phyloP scores from a whole-genome alignment of 2,329 filamentous ascomycete genomes.

The Venturia carpophila region DNA sequence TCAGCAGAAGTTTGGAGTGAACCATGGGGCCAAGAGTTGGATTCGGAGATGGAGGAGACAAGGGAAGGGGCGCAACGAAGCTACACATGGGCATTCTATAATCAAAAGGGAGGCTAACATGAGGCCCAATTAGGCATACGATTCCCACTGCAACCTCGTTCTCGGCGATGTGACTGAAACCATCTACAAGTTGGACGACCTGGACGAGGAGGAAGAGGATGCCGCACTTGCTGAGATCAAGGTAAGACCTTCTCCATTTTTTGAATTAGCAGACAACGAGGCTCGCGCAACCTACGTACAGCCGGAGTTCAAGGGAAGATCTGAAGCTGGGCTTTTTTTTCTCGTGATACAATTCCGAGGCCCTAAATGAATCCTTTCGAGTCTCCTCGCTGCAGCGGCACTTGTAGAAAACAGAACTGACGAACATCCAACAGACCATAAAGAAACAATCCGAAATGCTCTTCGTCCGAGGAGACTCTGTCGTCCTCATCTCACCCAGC shows the following conservation, averaged over 20 bases:
- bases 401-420: background rate
- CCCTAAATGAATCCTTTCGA: too few species aligned
- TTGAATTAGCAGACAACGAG: background rate
- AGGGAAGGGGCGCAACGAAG: background rate
- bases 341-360: too few species aligned
- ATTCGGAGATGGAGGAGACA: background rate
- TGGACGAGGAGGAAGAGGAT: constrained; percentile 63
- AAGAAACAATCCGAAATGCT: constrained; percentile 99
- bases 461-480: constrained; percentile 79
- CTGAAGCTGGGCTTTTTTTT: too few species aligned
- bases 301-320: too few species aligned
- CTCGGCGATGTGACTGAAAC: constrained; percentile 96
- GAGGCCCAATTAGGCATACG: constrained; percentile 66
- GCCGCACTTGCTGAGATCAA: background rate
- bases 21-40: background rate
- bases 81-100: background rate
- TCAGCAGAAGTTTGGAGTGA: too few species aligned
- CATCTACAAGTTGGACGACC: constrained; percentile 86
- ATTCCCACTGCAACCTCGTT: constrained; percentile 96
- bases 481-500: constrained; percentile 41
- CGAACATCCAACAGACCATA: constrained; percentile 56
- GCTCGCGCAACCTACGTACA: too few species aligned
- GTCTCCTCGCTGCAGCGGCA: too few species aligned
- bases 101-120: background rate
- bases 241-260: background rate